Evolutionary conservation across 331 rosid genomes (phyloP), one percentile per base, ranked within the genome.

Genomic region (Phaseolus coccineus): DNA sequence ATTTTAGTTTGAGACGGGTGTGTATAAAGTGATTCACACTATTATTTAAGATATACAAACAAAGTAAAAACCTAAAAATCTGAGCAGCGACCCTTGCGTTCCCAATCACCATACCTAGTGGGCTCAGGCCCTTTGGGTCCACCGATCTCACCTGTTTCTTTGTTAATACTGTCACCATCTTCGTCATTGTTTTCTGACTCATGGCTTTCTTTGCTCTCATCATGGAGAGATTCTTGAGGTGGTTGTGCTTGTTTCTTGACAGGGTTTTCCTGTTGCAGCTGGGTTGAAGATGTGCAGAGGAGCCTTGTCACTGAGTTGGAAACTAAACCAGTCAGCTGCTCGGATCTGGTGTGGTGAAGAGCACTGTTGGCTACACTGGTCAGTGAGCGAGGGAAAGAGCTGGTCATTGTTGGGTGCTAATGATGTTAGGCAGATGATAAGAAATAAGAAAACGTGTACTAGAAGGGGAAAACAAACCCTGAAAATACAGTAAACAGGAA

Each of bases 61-160:
- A 31, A 46, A 77, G 14, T 1, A 69, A n/a, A 46, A 57, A 15
- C 48, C 88, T 61, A 94, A 80, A 94, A 94, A 88, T 94, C 97
- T 84, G 5, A 91, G 85, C 98, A 94, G 33, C 96, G 90, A 73
- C 98, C 98, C 3, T 89, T 94, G 39, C 89, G 85, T 79, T 94
- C 98, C 98, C 98, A 94, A 65, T 94, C 98, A n/a, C 97, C 98
- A 48, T 88, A 94, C 46, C 98, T 87, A 8, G 97, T 91, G 55
- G 97, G 98, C 75, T 94, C 97, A 7, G 91, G 98, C 5, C 98
- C 98, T 84, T 73, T 90, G n/a, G 97, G 98, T 19, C 98, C 97
- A 47, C 94, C 97, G 62, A 94, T 24, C 87, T 94, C 97, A 3
- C 93, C 93, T 1, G 94, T 86, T 76, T 75, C 83, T 62, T 88